These are phyloP conservation scores for Syzygium malaccense DNA, from an alignment of 441 rosid genomes.

Conservation along the genomic window DNA sequence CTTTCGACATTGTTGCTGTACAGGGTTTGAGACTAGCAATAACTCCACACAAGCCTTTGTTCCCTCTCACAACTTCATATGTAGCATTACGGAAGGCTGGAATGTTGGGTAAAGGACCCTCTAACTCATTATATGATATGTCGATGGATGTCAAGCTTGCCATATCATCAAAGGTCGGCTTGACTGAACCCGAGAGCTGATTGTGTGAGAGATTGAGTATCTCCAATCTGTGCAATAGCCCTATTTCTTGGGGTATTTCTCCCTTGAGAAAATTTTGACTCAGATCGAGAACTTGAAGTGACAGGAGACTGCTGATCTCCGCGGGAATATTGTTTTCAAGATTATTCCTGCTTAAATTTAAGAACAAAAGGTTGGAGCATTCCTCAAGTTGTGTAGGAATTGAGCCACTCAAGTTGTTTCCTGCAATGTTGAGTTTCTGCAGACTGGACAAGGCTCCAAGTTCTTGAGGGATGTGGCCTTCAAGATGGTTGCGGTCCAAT, in stretches of 20 bases:
- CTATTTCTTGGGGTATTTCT: background rate
- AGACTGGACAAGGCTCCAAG: background rate
- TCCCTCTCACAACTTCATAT: background rate
- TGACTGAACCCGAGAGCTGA: background rate
- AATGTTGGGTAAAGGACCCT: background rate
- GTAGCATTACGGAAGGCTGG: background rate
- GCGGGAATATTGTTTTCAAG: background rate
- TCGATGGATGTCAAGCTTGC: background rate
- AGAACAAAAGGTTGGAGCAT: background rate
- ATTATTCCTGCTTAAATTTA: background rate
- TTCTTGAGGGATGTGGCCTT: background rate
- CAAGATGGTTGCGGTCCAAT: background rate
- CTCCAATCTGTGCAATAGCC: background rate
- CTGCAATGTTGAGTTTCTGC: background rate
- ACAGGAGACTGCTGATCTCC: accelerated
- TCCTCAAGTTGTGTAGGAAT: background rate
- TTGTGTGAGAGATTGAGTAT: background rate
- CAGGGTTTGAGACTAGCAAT: background rate
- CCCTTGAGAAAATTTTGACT: background rate
- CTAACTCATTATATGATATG: background rate
- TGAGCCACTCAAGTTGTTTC: background rate
- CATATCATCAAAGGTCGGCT: background rate
- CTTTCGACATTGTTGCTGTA: accelerated
- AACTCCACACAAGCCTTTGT: background rate
- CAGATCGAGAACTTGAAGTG: background rate